A percentile compares a stretch with the other conserved stretches of the same genome.
phyloP scores from a whole-genome alignment of 148 eudicot species.

The Salicornia ramosissima region DNA sequence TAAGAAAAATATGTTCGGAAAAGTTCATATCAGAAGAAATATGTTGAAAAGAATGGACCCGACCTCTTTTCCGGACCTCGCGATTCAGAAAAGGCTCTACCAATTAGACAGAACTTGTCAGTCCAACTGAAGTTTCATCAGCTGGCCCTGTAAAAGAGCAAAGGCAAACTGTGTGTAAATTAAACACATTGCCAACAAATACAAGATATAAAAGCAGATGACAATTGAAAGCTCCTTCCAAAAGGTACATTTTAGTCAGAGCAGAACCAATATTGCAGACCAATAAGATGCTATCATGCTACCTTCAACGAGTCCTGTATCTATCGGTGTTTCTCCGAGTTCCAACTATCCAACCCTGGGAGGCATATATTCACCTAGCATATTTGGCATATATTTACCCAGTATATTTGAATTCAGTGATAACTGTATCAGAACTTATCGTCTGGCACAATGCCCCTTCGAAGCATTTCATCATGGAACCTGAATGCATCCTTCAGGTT shows the following conservation, averaged over 20 bases:
- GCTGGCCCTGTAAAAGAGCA: background rate
- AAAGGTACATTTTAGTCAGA: background rate
- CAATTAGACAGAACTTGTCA: background rate
- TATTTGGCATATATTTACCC: too few species aligned
- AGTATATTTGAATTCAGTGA: background rate
- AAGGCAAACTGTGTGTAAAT: background rate
- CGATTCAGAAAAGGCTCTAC: background rate
- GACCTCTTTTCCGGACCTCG: background rate
- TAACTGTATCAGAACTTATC: slow-evolving; percentile 48
- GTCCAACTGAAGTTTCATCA: background rate
- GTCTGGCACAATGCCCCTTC: slow-evolving; percentile 70
- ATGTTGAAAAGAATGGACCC: too few species aligned
- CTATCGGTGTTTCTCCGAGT: background rate
- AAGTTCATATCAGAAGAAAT: too few species aligned
- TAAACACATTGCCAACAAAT: background rate
- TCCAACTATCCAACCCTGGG: background rate
- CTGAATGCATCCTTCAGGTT: slow-evolving; percentile 69
- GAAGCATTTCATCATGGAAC: slow-evolving; percentile 79
- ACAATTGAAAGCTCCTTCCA: background rate
- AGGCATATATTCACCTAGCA: background rate
- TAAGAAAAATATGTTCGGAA: too few species aligned
- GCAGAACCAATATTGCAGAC: background rate
- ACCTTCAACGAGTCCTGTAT: slow-evolving; percentile 2
- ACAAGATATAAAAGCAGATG: background rate
- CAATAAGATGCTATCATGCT: background rate